phyloP scores from a whole-genome alignment of 768 basidiomycete species.

The Filobasidium floriforme region DNA sequence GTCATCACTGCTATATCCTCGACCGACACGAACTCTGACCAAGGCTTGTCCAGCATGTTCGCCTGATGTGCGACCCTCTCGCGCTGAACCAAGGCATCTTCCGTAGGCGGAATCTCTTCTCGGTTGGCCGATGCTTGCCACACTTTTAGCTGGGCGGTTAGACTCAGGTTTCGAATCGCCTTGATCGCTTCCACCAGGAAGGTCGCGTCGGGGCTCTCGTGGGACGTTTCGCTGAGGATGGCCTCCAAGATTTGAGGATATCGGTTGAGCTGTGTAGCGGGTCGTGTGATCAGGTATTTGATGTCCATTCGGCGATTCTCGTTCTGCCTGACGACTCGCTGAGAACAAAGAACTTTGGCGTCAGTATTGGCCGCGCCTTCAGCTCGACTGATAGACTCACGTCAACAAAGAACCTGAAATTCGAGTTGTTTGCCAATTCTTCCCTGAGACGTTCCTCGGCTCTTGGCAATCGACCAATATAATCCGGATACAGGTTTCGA shows the following conservation, averaged over 20 bases:
- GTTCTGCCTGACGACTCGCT: conserved; percentile 54
- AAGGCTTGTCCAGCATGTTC: conserved; percentile 71
- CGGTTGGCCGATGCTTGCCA: conserved; percentile 86
- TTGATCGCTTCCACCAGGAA: conserved; percentile 75
- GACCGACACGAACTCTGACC: conserved; percentile 74
- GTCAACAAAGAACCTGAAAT: conserved; percentile 78
- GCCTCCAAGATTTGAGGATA: conserved; percentile 80
- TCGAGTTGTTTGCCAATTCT: conserved; percentile 70
- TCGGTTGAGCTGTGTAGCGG: conserved; percentile 72
- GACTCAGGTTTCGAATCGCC: conserved; percentile 73
- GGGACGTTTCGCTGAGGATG: conserved; percentile 70
- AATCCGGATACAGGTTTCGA: conserved; percentile 73
- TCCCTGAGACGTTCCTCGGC: conserved; percentile 83
- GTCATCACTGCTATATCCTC: conserved; percentile 58
- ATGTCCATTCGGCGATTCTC: conserved; percentile 61
- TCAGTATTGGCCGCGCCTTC: background rate
- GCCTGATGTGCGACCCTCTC: conserved; percentile 1
- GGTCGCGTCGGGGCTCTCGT: conserved; percentile 72
- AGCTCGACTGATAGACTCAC: conserved; percentile 34
- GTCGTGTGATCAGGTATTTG: conserved; percentile 69
- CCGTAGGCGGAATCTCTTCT: conserved; percentile 46
- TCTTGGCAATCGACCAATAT: conserved; percentile 61
- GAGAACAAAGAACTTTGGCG: background rate
- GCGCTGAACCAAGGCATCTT: conserved; percentile 17
- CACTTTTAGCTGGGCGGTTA: conserved; percentile 70